Conservation (phyloP, 495 filamentous ascomycete species). For the Penicillium verhagenii region DNA sequence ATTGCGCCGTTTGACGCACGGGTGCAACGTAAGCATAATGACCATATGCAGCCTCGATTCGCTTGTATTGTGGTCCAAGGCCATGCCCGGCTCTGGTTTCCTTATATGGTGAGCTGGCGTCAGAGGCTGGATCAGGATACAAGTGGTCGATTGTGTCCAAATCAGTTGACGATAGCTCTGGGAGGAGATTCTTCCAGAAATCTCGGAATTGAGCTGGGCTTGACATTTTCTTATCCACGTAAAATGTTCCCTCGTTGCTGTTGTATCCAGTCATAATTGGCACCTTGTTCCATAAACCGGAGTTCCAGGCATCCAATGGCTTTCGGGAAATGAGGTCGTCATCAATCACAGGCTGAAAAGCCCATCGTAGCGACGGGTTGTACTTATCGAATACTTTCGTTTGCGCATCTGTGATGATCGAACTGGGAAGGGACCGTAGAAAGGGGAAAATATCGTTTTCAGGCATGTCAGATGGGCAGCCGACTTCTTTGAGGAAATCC, state of each 20-base stretch:
- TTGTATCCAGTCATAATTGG: slow-evolving; percentile 66
- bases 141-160: slow-evolving; percentile 49
- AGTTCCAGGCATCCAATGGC: slow-evolving; percentile 55
- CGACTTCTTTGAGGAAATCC: slow-evolving; percentile 52
- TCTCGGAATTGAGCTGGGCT: slow-evolving; percentile 47
- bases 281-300: slow-evolving; percentile 52
- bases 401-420: slow-evolving; percentile 47
- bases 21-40: slow-evolving; percentile 69
- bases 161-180: slow-evolving; percentile 44
- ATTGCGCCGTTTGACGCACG: slow-evolving; percentile 59
- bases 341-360: slow-evolving; percentile 69
- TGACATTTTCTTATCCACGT: slow-evolving; percentile 49
- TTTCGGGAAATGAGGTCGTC: slow-evolving; percentile 53
- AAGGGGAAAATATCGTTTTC: slow-evolving; percentile 48
- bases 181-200: slow-evolving; percentile 58
- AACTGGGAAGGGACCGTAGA: slow-evolving; percentile 49
- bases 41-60: slow-evolving; percentile 60
- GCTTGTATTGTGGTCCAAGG: slow-evolving; percentile 55
- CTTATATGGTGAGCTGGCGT: slow-evolving; percentile 33
- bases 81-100: slow-evolving; percentile 34
- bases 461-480: slow-evolving; percentile 31
- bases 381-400: slow-evolving; percentile 53
- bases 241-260: slow-evolving; percentile 62
- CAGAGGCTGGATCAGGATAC: slow-evolving; percentile 55
- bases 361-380: slow-evolving; percentile 57